Percentiles rank a stretch among this genome's conserved stretches.
Conservation (phyloP, 23 red algal genomes). For the Cyanidiococcus yangmingshanensis region DNA sequence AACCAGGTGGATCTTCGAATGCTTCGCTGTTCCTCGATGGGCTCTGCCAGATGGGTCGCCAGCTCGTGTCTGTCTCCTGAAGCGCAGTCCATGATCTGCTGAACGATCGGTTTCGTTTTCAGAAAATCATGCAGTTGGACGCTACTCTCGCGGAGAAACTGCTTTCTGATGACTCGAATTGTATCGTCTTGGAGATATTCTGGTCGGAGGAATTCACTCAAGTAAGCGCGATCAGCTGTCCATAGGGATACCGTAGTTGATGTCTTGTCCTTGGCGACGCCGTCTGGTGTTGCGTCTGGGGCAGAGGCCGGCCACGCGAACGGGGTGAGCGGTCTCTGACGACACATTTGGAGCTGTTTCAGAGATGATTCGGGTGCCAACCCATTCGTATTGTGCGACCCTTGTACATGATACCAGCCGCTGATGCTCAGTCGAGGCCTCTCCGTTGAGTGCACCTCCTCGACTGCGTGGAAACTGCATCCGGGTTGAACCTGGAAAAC, state of each 20-base stretch:
- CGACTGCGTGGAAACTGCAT: constrained; percentile 8
- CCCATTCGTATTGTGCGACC: background rate
- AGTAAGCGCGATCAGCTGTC: background rate
- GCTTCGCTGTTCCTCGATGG: background rate
- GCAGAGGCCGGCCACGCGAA: background rate
- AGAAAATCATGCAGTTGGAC: constrained; percentile 22
- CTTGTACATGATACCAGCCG: constrained; percentile 11
- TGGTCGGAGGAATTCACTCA: background rate
- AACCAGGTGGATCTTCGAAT: background rate
- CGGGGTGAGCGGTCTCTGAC: background rate
- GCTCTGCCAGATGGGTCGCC: background rate
- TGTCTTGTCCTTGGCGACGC: background rate
- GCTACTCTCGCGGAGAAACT: background rate
- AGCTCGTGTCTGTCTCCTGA: background rate
- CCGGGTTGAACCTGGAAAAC: constrained; percentile 8
- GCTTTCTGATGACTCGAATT: background rate
- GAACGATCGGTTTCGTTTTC: background rate
- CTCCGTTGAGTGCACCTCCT: constrained; percentile 1
- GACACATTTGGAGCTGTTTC: background rate
- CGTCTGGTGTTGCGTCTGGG: background rate
- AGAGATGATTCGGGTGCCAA: background rate
- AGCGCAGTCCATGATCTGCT: background rate
- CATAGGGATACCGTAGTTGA: background rate
- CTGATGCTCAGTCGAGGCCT: constrained; percentile 13
- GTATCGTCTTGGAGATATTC: background rate